Evolutionary conservation across 2,329 filamentous ascomycete genomes (phyloP), one percentile per base, ranked within the genome.

Genomic region (Epichloe uncinata): DNA sequence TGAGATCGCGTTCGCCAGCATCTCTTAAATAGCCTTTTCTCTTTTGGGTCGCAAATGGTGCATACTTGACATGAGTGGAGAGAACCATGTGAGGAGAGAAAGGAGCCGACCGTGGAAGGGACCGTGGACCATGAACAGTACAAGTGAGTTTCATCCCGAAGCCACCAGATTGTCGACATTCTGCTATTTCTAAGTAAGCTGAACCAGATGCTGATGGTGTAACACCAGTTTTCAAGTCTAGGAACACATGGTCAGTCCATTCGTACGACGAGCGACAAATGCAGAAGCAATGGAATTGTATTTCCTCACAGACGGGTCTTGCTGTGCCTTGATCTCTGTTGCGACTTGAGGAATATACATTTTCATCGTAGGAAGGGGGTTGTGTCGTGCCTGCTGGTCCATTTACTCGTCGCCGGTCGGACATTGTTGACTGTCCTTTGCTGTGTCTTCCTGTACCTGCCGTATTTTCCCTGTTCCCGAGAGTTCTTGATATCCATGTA

Each of bases 191-290:
- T 49, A 91, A 74, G 65, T 91, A 98, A 49, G 93, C 88, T 16
- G 90, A 96, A 13, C 93, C 93, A 45, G 88, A 93, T 12, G 93
- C 93, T 13, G 91, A 94, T 16, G 93, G 91, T 0, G 93, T 90
- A 4, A 97, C 79, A 22, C 89, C 89, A 8, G 91, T 96, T 66
- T 93, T 89, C 42, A 97, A 74, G 64, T 91, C 89, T 95, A 55
- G 8, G 35, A 15, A 22, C 20, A 5, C 30, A 33, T n/a, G 11
- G 35, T 49, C 30, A 50, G 44, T 6, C 30, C 11, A 20, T 26
- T 40, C 6, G 18, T 37, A 13, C 13, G 3, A n/a, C 15, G 15
- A 33, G 5, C 5, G n/a, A 38, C 5, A 16, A 8, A 4, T 15
- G 9, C 12, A 11, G 22, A 36, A 18, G 18, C 5, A 44, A 38